Base-by-base conservation (phyloP, 1,284 basidiomycete species). In the Tetrapyrgos nigripes region DNA sequence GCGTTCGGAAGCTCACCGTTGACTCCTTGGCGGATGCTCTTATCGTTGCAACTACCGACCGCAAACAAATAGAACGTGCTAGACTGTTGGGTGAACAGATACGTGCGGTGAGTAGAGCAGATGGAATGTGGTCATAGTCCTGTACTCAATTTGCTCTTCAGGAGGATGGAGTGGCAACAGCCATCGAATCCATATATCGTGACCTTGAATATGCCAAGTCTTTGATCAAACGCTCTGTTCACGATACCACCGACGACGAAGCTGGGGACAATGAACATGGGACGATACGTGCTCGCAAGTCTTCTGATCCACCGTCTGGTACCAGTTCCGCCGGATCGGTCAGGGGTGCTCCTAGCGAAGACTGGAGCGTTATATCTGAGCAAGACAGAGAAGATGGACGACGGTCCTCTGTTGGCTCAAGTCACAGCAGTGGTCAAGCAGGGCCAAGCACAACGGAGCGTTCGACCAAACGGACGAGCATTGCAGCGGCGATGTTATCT, bases 111-210 rank as follows among this genome's bases (percentile, higher is more conserved):
- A 65, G 83, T 76, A 21, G 26, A 35, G 54, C 60, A 45, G 45
- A 8, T 28, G 6, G 29, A 26, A 46, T 29, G 13, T 26, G 52
- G n/a, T 50, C 23, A 8, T 27, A 13, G 23, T 49, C n/a, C 4
- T 44, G 24, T 50, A 44, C 54, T 28, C 17, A 59, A 50, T 17
- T 69, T 35, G 67, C 61, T 19, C 59, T 50, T 58, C 67, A 94
- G 92, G 95, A 97, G 78, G 89, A 94, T 64, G 95, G 95, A 24
- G 93, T 97, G 3, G 82, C 86, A 1, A 93, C 84, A 24, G 96
- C 96, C 13, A 89, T 97, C 55, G 94, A 97, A 74, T 87, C 90
- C 27, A 94, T 97, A 65, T 97, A 97, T 70, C 88, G 95, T 43
- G 95, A 97, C 70, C 75, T 97, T 58, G 94, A 96, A 65, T 95